Evolutionary conservation across 2,329 filamentous ascomycete genomes (phyloP).

Genomic region (Cyanodermella asteris): DNA sequence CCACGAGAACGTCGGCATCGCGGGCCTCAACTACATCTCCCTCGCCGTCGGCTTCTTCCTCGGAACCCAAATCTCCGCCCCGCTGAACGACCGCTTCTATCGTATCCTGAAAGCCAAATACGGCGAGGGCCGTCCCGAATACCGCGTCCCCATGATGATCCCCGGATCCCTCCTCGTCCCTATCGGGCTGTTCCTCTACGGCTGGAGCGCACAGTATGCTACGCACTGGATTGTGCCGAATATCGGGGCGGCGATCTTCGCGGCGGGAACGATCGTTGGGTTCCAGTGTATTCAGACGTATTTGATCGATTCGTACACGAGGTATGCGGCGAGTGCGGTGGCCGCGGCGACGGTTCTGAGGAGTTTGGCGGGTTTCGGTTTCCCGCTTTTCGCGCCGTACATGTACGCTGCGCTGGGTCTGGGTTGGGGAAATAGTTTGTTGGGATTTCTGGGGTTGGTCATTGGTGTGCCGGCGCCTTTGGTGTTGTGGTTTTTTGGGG

Average conservation of each 20-base stretch:
- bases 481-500: slow-evolving; percentile 16
- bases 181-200: slow-evolving; percentile 33
- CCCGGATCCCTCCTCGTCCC: slow-evolving; percentile 30
- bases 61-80: slow-evolving; percentile 26
- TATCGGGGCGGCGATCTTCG: slow-evolving; percentile 29
- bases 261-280: slow-evolving; percentile 22
- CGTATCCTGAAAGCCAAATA: slow-evolving; percentile 23
- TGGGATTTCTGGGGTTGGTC: slow-evolving; percentile 19
- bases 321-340: slow-evolving; percentile 24
- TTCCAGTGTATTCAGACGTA: slow-evolving; percentile 25
- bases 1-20: slow-evolving; percentile 27
- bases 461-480: slow-evolving; percentile 18
- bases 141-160: slow-evolving; percentile 37
- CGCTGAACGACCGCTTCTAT: slow-evolving; percentile 29
- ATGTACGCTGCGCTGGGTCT: slow-evolving; percentile 16
- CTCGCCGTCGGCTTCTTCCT: slow-evolving; percentile 36
- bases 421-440: slow-evolving; percentile 21
- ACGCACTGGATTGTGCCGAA: slow-evolving; percentile 34
- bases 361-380: slow-evolving; percentile 25
- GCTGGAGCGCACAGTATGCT: slow-evolving; percentile 29
- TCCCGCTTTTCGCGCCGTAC: slow-evolving; percentile 26
- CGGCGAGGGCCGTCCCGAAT: slow-evolving; percentile 29
- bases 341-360: slow-evolving; percentile 24
- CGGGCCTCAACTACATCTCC: slow-evolving; percentile 38
- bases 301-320: slow-evolving; percentile 18